Conservation (phyloP, 2,329 filamentous ascomycete genomes). For the Emmonsiellopsis sp. region DNA sequence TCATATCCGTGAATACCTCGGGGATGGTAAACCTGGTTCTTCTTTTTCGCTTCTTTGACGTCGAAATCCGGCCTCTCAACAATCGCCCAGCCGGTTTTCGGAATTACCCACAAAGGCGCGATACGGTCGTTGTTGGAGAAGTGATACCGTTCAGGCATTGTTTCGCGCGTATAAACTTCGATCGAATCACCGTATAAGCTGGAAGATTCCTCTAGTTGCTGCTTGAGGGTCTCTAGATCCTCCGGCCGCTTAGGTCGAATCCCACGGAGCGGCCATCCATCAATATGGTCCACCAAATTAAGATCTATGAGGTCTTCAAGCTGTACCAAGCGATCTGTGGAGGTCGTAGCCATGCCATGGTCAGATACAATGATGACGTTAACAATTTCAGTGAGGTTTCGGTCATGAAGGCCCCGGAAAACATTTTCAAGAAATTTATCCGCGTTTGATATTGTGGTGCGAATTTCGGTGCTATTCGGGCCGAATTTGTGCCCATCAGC, state of each 20-base stretch:
- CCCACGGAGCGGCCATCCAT: constrained; percentile 91
- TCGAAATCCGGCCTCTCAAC: constrained; percentile 73
- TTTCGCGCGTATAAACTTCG: constrained; percentile 73
- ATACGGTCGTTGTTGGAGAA: constrained; percentile 83
- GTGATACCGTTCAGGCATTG: constrained; percentile 90
- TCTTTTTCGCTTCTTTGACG: constrained; percentile 55
- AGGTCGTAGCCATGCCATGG: constrained; percentile 95
- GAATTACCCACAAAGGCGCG: constrained; percentile 88
- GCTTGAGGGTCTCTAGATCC: constrained; percentile 60
- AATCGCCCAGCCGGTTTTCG: constrained; percentile 86
- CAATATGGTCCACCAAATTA: constrained; percentile 66
- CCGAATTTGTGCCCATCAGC: constrained; percentile 77
- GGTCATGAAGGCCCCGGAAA: constrained; percentile 63
- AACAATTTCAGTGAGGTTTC: constrained; percentile 81
- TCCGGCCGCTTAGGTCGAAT: constrained; percentile 64
- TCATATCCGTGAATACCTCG: constrained; percentile 90
- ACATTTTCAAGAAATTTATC: constrained; percentile 74
- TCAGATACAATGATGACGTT: constrained; percentile 96
- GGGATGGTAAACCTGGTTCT: constrained; percentile 63
- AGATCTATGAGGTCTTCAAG: constrained; percentile 81
- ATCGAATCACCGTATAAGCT: constrained; percentile 53
- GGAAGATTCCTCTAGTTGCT: constrained; percentile 40
- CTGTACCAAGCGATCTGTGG: constrained; percentile 69
- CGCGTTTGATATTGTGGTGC: constrained; percentile 63
- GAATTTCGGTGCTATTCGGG: constrained; percentile 89